These are phyloP conservation scores for Tanacetum coccineum DNA, from an alignment of 129 eudicot genomes.

Conservation along the genomic window DNA sequence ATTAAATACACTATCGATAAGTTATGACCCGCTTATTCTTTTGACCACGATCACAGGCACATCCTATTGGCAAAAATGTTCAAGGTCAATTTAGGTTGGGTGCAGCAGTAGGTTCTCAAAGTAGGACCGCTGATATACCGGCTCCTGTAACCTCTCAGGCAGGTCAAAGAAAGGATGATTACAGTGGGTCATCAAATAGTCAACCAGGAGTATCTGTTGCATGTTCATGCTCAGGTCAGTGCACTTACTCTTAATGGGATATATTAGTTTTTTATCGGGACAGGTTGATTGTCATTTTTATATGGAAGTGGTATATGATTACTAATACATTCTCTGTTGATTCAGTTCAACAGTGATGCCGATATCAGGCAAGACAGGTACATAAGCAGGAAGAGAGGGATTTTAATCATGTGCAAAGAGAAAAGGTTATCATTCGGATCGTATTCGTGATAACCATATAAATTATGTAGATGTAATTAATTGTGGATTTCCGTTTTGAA, in stretches of 20 bases:
- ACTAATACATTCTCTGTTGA: too few relatives aligned
- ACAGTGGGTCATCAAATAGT: constrained; percentile 55
- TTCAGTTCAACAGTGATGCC: constrained; percentile 85
- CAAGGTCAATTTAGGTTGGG: constrained; percentile 16
- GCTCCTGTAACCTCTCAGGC: constrained; percentile 36
- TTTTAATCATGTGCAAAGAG: constrained; percentile 29
- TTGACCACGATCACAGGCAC: too few relatives aligned
- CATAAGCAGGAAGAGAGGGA: constrained; percentile 48
- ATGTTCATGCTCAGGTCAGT: constrained; percentile 73
- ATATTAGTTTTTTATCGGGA: constrained; percentile 9
- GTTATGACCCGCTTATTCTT: too few relatives aligned
- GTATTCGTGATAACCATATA: too few relatives aligned
- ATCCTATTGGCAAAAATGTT: constrained; percentile 5
- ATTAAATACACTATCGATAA: too few relatives aligned
- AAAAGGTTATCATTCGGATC: constrained; percentile 59
- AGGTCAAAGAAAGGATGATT: constrained; percentile 39
- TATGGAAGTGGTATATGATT: too few relatives aligned
- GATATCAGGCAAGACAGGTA: constrained; percentile 50
- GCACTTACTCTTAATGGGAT: not conserved
- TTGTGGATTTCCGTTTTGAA: too few relatives aligned
- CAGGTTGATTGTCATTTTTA: too few relatives aligned
- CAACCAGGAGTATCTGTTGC: too few relatives aligned
- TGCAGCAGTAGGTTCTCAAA: too few relatives aligned
- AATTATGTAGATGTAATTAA: too few relatives aligned
- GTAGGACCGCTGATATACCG: constrained; percentile 40